These are phyloP conservation scores for Aspergillus baeticus DNA, from an alignment of 495 filamentous ascomycete species.

Conservation along the genomic window DNA sequence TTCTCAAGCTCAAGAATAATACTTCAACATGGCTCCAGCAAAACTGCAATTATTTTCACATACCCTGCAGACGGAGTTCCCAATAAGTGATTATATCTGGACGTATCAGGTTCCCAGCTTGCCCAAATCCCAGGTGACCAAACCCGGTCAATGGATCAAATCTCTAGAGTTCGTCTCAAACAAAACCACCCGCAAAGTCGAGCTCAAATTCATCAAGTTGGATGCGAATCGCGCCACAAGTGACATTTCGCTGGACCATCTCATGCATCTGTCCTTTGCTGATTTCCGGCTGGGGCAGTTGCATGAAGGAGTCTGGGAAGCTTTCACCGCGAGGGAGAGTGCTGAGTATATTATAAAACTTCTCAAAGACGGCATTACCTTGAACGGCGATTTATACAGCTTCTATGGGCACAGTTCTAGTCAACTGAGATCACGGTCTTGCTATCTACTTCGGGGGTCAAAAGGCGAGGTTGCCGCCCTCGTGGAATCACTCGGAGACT, in stretches of 20 bases:
- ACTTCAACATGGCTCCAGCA: not conserved
- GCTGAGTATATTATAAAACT: not conserved
- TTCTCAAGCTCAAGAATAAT: too few species aligned
- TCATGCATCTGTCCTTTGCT: conserved; percentile 1
- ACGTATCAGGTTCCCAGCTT: not conserved
- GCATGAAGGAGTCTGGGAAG: not conserved
- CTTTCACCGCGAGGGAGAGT: conserved; percentile 1
- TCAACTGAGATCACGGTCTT: not conserved
- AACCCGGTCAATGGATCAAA: not conserved
- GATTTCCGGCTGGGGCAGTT: not conserved
- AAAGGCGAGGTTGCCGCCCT: not conserved
- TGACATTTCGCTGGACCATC: not conserved
- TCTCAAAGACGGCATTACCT: not conserved
- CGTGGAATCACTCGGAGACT: conserved; percentile 1
- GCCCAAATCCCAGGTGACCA: not conserved
- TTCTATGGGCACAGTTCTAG: conserved; percentile 4
- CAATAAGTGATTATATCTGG: not conserved
- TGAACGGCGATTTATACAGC: not conserved
- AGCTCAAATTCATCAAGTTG: not conserved
- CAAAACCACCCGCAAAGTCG: not conserved
- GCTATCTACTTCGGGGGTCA: not conserved
- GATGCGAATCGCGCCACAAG: not conserved
- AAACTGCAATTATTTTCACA: not conserved
- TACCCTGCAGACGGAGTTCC: not conserved
- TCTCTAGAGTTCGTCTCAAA: not conserved